Percentiles rank a stretch among this genome's conserved stretches.
Evolutionary conservation across 345 rosid species (phyloP).

Genomic region (Microcos paniculata): DNA sequence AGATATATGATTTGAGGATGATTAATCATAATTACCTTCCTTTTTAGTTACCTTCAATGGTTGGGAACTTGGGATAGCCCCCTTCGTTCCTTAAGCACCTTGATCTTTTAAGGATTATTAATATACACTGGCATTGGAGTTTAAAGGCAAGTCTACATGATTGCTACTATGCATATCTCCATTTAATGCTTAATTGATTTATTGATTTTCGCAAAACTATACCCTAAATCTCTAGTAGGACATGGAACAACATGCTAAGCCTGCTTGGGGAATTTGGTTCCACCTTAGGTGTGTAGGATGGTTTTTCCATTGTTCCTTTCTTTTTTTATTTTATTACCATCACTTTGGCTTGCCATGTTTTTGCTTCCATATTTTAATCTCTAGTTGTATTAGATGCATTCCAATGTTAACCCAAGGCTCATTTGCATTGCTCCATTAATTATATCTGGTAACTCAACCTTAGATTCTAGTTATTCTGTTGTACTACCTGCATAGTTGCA

Average conservation of each 20-base stretch:
- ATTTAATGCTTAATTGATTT: no score
- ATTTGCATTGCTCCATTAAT: neutral
- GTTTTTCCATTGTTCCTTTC: neutral
- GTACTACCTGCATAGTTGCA: neutral
- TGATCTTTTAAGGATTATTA: neutral
- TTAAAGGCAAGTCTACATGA: no score
- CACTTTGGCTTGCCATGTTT: neutral
- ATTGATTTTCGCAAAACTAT: no score
- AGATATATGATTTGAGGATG: neutral
- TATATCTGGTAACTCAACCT: neutral
- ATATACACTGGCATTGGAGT: no score
- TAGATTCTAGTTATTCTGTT: neutral
- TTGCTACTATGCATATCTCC: no score
- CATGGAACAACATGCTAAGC: no score
- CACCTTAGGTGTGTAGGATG: no score
- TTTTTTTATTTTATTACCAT: neutral
- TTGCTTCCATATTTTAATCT: neutral
- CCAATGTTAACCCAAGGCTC: neutral
- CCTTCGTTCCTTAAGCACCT: neutral
- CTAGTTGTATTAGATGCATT: neutral
- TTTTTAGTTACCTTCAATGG: neutral
- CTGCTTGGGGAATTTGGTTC: no score
- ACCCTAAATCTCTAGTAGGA: no score
- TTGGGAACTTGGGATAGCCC: neutral
- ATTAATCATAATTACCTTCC: neutral